These are phyloP conservation scores for Dillenia turbinata DNA, from an alignment of 164 flowering plant species.

Conservation along the genomic window DNA sequence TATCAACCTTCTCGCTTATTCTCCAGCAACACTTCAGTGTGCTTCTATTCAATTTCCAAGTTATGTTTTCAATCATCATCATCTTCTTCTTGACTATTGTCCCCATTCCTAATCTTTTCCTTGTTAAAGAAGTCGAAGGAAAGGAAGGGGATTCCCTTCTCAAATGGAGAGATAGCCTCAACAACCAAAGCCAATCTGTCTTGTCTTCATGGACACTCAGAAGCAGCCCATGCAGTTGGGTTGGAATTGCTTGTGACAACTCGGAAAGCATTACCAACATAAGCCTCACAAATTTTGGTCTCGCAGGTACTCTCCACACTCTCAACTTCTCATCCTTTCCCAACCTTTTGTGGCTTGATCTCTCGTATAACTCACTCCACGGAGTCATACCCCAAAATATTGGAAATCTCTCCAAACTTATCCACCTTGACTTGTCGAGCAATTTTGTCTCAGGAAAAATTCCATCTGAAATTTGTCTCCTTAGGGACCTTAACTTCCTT, in stretches of 20 bases:
- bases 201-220: constrained; percentile 3
- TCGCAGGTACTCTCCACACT: neutral
- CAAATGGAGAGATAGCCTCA: constrained; percentile 10
- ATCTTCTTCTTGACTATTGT: no score
- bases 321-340: constrained; percentile 4
- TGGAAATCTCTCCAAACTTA: constrained; percentile 6
- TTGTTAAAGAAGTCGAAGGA: no score
- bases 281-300: neutral
- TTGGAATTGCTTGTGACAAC: constrained; percentile 2
- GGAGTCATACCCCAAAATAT: constrained; percentile 15
- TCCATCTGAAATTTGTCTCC: constrained; percentile 8
- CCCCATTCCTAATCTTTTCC: no score
- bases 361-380: neutral
- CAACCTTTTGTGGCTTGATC: neutral
- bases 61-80: no score
- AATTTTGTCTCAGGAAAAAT: constrained; percentile 11
- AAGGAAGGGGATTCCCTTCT: neutral
- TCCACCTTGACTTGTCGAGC: constrained; percentile 1
- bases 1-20: no score
- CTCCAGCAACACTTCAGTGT: no score
- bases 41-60: no score
- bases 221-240: constrained; percentile 10
- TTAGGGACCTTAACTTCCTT: constrained; percentile 1
- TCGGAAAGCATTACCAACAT: neutral
- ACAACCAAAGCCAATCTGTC: neutral